Base-by-base conservation (phyloP, 306 rosid genomes). In the Carpinus viminea region DNA sequence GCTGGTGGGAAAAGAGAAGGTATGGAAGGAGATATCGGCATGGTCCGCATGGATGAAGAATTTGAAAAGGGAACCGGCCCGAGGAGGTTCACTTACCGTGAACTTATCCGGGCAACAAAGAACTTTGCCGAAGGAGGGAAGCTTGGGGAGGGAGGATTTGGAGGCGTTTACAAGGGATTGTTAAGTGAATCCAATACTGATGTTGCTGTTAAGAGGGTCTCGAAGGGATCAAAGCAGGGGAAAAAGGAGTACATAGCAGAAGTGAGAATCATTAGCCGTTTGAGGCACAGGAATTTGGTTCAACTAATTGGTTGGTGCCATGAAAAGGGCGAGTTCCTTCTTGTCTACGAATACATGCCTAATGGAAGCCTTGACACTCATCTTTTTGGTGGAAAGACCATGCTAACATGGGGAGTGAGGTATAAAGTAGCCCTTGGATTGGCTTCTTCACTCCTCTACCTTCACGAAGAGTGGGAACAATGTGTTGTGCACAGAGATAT, bases 291-390 rank as follows among this genome's bases (percentile, higher is more conserved):
- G 71, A 93, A 93, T 74, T 70, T 89, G 80, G 97, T 91, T 43
- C 91, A 93, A 81, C 93, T 93, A 61, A 61, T 89, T 69, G 97
- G 96, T 8, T 91, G 97, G 97, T 93, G 92, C 69, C 97, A 93
- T 51, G 91, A 87, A 74, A 78, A 74, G 74, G 88, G 87, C 46
- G 96, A 93, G 36, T 78, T 93, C 15, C 89, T 93, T 79, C 94
- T 91, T 12, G 91, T 89, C 17, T 91, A 93, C 38, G 95, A 92
- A 36, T 82, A 83, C 43, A 80, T 88, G 91, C 94, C 92, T 2
- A 90, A 92, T 71, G 94, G 94, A 79, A 92, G 97, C 84, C 94
- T 93, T 74, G 97, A 91, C 60, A 83, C 83, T n/a, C 91, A 93
- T 81, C 75, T 93, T 12, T 93, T 91, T 76, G 87, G 91, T 16